phyloP scores from a whole-genome alignment of 2,329 filamentous ascomycete species.

The Botrytis fragariae region DNA sequence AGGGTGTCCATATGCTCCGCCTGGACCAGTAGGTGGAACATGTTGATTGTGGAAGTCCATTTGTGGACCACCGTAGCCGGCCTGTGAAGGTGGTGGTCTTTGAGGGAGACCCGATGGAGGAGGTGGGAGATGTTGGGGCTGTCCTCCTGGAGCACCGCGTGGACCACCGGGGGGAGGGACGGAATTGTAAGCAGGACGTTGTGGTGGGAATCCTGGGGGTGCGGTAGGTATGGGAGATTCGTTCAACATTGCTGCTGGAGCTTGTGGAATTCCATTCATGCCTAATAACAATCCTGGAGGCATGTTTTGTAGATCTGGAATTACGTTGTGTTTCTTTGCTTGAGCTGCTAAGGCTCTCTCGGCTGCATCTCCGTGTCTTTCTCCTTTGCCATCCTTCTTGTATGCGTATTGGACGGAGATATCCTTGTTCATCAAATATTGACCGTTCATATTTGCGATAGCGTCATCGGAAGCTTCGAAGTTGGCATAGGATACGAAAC shows the following conservation, averaged over 20 bases:
- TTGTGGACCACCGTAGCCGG: slow-evolving; percentile 64
- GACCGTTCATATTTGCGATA: slow-evolving; percentile 88
- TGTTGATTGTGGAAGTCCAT: slow-evolving; percentile 44
- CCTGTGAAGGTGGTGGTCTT: slow-evolving; percentile 66
- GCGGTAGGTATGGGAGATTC: slow-evolving; percentile 23
- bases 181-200: slow-evolving; percentile 33
- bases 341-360: slow-evolving; percentile 89
- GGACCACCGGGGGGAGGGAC: slow-evolving; percentile 37
- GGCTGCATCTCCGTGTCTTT: slow-evolving; percentile 90
- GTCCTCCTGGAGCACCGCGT: slow-evolving; percentile 44
- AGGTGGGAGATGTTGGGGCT: slow-evolving; percentile 47
- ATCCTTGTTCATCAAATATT: slow-evolving; percentile 96
- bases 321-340: slow-evolving; percentile 90
- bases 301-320: slow-evolving; percentile 58
- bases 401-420: slow-evolving; percentile 97
- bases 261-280: slow-evolving; percentile 43
- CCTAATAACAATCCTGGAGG: slow-evolving; percentile 39
- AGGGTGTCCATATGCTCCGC: slow-evolving; percentile 5
- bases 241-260: slow-evolving; percentile 43
- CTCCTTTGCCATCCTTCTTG: slow-evolving; percentile 98
- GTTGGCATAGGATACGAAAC: slow-evolving; percentile 87
- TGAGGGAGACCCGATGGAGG: slow-evolving; percentile 56
- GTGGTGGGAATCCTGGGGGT: slow-evolving; percentile 33
- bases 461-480: slow-evolving; percentile 94
- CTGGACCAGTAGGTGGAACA: slow-evolving; percentile 45